Conservation (phyloP, 768 basidiomycete species). For the Kwoniella botswanensis region DNA sequence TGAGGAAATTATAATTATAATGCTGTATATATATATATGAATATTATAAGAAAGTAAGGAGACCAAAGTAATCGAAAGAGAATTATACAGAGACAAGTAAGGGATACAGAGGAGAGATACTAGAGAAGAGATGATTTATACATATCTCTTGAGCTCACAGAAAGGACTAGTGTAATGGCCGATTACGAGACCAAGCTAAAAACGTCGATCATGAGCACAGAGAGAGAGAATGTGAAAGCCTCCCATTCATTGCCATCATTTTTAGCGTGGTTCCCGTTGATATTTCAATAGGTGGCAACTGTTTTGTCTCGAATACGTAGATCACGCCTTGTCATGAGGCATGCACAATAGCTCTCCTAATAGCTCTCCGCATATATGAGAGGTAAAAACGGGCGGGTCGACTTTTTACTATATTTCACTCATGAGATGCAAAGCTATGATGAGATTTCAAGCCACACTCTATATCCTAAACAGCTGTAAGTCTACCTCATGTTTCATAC, state of each 20-base stretch:
- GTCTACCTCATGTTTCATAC: too few species aligned
- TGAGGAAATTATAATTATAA: too few species aligned
- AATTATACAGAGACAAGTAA: too few species aligned
- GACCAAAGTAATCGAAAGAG: too few species aligned
- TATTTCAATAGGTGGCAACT: slow-evolving; percentile 20
- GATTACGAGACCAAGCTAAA: background rate
- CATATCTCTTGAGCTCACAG: background rate
- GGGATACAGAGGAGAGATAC: too few species aligned
- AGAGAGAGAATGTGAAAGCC: background rate
- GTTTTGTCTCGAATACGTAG: slow-evolving; percentile 8
- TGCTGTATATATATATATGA: too few species aligned
- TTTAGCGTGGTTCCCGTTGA: background rate
- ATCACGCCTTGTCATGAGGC: slow-evolving; percentile 3
- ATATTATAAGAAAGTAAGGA: too few species aligned
- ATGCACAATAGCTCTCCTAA: background rate
- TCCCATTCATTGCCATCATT: background rate
- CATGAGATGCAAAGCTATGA: too few species aligned
- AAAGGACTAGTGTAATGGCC: background rate
- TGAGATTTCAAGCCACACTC: too few species aligned
- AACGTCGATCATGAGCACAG: background rate
- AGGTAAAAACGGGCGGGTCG: background rate
- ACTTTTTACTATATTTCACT: background rate
- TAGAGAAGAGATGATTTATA: background rate
- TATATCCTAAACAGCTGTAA: too few species aligned
- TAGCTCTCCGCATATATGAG: too few species aligned